Conservation (phyloP, 1,284 basidiomycete genomes). For the Boletus sp. region DNA sequence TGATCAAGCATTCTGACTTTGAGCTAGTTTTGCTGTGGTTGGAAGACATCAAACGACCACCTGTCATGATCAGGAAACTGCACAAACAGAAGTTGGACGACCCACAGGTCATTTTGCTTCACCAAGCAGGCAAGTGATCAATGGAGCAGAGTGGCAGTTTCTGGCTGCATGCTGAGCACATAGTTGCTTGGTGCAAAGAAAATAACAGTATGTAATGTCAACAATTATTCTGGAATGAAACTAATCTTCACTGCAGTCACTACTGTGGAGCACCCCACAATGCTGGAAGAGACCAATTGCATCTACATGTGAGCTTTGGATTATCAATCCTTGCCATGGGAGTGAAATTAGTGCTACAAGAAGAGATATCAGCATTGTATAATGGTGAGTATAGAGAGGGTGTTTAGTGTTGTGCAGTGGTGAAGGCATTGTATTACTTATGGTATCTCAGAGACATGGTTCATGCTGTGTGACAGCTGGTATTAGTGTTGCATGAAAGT, state of each 20-base stretch:
- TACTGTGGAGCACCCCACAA: not conserved
- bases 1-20: not conserved
- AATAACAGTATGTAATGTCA: slow-evolving; percentile 7
- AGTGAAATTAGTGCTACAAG: too few species aligned
- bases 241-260: slow-evolving; percentile 3
- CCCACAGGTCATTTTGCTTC: not conserved
- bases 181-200: not conserved
- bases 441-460: too few species aligned
- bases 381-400: too few species aligned
- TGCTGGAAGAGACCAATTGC: not conserved
- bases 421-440: too few species aligned
- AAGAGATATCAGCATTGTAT: too few species aligned
- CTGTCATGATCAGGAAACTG: slow-evolving; percentile 1
- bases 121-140: not conserved
- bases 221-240: not conserved
- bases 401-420: too few species aligned
- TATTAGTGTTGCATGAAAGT: too few species aligned
- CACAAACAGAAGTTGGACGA: not conserved
- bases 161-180: not conserved
- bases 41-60: not conserved
- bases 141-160: not conserved
- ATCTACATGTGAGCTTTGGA: too few species aligned
- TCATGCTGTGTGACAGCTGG: too few species aligned
- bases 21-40: slow-evolving; percentile 7
- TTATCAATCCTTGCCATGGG: too few species aligned